phyloP scores from a whole-genome alignment of 1,284 basidiomycete genomes.

The Ceratobasidium theobromae region DNA sequence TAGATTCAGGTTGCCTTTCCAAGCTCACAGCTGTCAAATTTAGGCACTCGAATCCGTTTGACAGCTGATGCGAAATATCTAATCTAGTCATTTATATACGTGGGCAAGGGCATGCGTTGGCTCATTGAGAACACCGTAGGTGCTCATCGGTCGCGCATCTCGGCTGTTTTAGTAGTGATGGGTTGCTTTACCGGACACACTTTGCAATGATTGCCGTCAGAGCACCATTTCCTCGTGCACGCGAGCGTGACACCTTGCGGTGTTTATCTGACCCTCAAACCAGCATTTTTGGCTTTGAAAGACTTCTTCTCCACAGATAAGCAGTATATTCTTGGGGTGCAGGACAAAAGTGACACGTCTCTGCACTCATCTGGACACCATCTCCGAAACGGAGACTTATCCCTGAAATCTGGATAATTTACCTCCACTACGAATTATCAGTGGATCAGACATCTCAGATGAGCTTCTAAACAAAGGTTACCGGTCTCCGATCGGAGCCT shows the following conservation, averaged over 20 bases:
- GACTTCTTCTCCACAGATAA: conserved; percentile 8
- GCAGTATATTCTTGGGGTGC: too few relatives aligned
- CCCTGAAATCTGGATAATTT: background rate
- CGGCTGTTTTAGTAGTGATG: background rate
- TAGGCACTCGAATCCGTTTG: too few relatives aligned
- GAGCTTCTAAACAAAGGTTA: background rate
- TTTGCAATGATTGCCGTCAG: background rate
- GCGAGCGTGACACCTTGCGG: background rate
- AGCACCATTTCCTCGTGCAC: background rate
- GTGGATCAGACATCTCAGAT: background rate
- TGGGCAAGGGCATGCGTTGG: too few relatives aligned
- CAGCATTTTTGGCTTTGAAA: background rate
- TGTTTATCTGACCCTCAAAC: background rate
- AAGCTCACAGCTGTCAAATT: too few relatives aligned
- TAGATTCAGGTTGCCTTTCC: too few relatives aligned
- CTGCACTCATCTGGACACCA: too few relatives aligned
- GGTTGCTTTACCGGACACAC: background rate
- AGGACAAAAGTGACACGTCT: too few relatives aligned
- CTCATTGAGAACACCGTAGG: conserved; percentile 14
- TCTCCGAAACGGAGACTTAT: conserved; percentile 21
- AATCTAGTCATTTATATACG: too few relatives aligned
- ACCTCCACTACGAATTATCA: background rate
- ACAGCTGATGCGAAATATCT: too few relatives aligned
- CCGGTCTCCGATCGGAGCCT: background rate
- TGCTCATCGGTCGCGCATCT: background rate